phyloP scores from a whole-genome alignment of 2,329 filamentous ascomycete species.

The Esteya vermicola region DNA sequence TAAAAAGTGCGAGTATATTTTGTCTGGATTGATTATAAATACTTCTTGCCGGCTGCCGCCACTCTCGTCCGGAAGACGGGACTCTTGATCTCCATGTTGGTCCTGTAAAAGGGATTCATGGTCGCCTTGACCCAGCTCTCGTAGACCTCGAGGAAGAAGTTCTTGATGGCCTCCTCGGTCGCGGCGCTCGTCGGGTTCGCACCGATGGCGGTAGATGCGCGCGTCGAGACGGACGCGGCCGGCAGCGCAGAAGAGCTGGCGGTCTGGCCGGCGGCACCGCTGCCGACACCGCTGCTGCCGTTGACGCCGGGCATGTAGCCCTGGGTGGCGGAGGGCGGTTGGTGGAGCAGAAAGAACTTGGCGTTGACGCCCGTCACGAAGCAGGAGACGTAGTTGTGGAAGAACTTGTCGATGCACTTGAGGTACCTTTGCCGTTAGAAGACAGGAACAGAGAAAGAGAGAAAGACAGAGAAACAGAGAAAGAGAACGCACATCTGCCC shows the following conservation, averaged over 20 bases:
- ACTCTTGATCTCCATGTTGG: conserved; percentile 74
- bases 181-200: conserved; percentile 78
- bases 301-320: conserved; percentile 10
- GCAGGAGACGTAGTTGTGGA: conserved; percentile 87
- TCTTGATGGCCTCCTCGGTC: conserved; percentile 88
- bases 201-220: conserved; percentile 56
- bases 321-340: conserved; percentile 34
- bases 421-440: conserved; percentile 56
- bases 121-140: conserved; percentile 93
- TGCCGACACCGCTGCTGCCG: conserved; percentile 10
- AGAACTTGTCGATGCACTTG: conserved; percentile 93
- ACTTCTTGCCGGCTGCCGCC: conserved; percentile 81
- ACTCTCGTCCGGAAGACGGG: conserved; percentile 75
- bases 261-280: neutral
- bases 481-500: conserved; percentile 60
- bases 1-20: too few relatives aligned
- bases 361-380: conserved; percentile 88
- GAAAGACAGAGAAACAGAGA: neutral
- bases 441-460: neutral
- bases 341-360: conserved; percentile 88
- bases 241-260: conserved; percentile 21
- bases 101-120: conserved; percentile 91
- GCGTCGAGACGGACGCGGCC: conserved; percentile 21
- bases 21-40: conserved; percentile 52
- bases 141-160: conserved; percentile 91